These are phyloP conservation scores for Ophiostoma australiae DNA, from an alignment of 2,329 filamentous ascomycete genomes.

Conservation along the genomic window DNA sequence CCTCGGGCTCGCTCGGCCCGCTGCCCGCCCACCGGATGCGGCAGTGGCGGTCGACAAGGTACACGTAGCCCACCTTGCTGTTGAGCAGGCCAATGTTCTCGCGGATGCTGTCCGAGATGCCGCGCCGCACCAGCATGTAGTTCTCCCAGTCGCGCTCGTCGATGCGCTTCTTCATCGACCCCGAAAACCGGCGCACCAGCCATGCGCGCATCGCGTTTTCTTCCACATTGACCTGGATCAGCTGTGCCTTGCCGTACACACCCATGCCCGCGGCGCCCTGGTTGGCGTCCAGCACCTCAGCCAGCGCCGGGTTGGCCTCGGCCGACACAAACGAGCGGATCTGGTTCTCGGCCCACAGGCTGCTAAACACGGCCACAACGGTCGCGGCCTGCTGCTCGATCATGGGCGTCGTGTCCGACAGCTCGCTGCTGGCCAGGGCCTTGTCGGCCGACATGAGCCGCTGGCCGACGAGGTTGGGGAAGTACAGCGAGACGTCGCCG, in stretches of 20 bases:
- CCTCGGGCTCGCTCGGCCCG: constrained; percentile 59
- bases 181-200: constrained; percentile 54
- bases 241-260: constrained; percentile 48
- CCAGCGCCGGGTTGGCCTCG: constrained; percentile 64
- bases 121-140: constrained; percentile 58
- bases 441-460: constrained; percentile 61
- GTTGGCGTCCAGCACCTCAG: constrained; percentile 53
- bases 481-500: constrained; percentile 76
- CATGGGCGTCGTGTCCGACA: constrained; percentile 69
- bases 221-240: constrained; percentile 84
- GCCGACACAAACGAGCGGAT: constrained; percentile 64
- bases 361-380: constrained; percentile 76
- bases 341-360: constrained; percentile 80
- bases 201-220: constrained; percentile 65
- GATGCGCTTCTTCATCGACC: constrained; percentile 47
- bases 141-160: constrained; percentile 51
- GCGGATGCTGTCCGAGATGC: constrained; percentile 56
- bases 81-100: constrained; percentile 71
- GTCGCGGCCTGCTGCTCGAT: constrained; percentile 55
- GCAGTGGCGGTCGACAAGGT: constrained; percentile 80
- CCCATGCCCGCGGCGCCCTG: constrained; percentile 31
- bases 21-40: constrained; percentile 93
- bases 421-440: constrained; percentile 48
- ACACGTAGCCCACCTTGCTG: constrained; percentile 88
- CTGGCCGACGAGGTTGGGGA: constrained; percentile 82